phyloP scores from a whole-genome alignment of 371 early-diverging fungal species.

The Mortierella sp. region DNA sequence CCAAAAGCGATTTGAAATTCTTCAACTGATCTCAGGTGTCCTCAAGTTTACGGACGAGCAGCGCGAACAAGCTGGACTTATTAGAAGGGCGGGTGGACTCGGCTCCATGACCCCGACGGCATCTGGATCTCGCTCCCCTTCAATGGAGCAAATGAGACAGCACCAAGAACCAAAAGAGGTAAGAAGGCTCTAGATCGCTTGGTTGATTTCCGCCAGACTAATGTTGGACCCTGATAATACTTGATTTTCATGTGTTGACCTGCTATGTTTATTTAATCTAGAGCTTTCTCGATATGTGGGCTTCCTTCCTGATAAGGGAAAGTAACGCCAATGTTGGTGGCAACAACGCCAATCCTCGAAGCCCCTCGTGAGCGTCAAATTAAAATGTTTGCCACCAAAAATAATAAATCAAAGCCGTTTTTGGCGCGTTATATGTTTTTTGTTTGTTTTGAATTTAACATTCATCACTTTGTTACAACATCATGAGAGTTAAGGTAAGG shows the following conservation, averaged over 20 bases:
- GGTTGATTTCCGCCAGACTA: no score
- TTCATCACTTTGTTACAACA: slow-evolving; percentile 1
- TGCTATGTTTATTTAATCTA: neutral
- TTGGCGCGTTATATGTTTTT: neutral
- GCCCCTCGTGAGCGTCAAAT: slow-evolving; percentile 13
- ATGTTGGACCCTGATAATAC: neutral
- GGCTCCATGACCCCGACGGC: slow-evolving; percentile 53
- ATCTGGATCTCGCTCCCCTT: slow-evolving; percentile 54
- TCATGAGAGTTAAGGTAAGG: slow-evolving; percentile 45
- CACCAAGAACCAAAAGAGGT: slow-evolving; percentile 56
- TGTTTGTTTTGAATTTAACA: neutral
- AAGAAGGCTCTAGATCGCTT: neutral
- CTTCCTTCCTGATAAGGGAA: slow-evolving; percentile 52
- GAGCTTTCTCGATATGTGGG: slow-evolving; percentile 57
- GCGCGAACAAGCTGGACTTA: slow-evolving; percentile 86
- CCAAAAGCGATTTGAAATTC: slow-evolving; percentile 88
- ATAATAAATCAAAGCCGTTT: neutral
- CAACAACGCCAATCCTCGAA: slow-evolving; percentile 16
- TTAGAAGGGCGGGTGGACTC: slow-evolving; percentile 65
- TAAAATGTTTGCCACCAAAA: slow-evolving; percentile 2
- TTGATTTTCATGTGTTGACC: no score
- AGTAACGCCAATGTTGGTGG: slow-evolving; percentile 39
- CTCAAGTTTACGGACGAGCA: slow-evolving; percentile 89
- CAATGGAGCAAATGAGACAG: slow-evolving; percentile 57
- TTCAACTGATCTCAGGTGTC: slow-evolving; percentile 89